phyloP scores from a whole-genome alignment of 139 green algal species.

The Zygnema cylindricum region DNA sequence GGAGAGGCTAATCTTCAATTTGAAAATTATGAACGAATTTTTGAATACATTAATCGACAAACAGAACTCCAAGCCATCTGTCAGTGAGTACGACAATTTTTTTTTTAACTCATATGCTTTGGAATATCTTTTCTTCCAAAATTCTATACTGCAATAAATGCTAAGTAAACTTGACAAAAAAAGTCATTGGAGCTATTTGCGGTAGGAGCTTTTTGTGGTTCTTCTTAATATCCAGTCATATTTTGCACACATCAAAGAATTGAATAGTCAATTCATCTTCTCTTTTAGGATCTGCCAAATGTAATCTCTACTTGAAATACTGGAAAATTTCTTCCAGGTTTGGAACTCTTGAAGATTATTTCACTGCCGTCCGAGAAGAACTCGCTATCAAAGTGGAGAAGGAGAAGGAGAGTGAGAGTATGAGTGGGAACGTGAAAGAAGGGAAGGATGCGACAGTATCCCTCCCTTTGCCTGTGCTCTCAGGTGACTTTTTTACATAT shows the following conservation, averaged over 20 bases:
- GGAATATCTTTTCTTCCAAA: too few relatives aligned
- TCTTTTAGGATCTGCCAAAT: too few relatives aligned
- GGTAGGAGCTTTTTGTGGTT: too few relatives aligned
- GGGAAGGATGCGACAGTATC: background rate
- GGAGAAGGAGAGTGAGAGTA: background rate
- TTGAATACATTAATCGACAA: constrained; percentile 34
- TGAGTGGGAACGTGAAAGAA: background rate
- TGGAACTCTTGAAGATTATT: constrained; percentile 47
- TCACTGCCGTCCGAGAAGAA: constrained; percentile 13
- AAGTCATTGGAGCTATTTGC: too few relatives aligned
- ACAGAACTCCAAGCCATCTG: background rate
- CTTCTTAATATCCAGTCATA: too few relatives aligned
- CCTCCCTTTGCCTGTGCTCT: constrained; percentile 21
- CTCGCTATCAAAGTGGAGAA: too few relatives aligned
- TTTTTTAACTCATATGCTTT: too few relatives aligned
- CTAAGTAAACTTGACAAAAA: too few relatives aligned
- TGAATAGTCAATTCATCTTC: too few relatives aligned
- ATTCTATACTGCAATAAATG: too few relatives aligned
- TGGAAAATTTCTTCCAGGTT: constrained; percentile 23
- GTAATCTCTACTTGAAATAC: too few relatives aligned
- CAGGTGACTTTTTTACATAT: constrained; percentile 62
- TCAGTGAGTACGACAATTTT: background rate
- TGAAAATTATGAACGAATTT: constrained; percentile 51
- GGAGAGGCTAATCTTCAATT: constrained; percentile 41
- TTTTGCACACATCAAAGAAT: too few relatives aligned